A percentile compares a stretch with the other conserved stretches of the same genome.
Conservation (phyloP, 805 yeast species). For the Grigorovia yakushimaensis region DNA sequence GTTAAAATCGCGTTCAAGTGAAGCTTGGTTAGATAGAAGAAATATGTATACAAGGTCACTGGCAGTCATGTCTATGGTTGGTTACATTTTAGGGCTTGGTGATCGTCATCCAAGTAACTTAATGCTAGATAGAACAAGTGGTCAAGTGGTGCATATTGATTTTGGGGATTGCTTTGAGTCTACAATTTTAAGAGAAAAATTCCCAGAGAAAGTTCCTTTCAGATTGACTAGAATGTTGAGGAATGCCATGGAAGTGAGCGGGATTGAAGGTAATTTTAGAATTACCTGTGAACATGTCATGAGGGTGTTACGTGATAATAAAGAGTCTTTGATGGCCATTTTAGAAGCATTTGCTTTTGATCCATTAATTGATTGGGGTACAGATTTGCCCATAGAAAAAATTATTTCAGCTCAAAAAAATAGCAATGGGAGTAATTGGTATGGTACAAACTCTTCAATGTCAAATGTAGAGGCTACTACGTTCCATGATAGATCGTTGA, state of each 20-base stretch:
- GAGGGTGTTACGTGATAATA: constrained; percentile 86
- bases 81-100: constrained; percentile 92
- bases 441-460: no score
- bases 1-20: constrained; percentile 92
- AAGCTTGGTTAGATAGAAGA: constrained; percentile 95
- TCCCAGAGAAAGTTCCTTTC: constrained; percentile 97
- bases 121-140: constrained; percentile 89
- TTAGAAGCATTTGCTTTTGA: constrained; percentile 97
- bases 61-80: constrained; percentile 99
- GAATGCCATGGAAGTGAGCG: constrained; percentile 98
- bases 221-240: constrained; percentile 93
- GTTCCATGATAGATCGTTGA: no score
- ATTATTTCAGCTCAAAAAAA: constrained; percentile 35
- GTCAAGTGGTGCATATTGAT: constrained; percentile 94
- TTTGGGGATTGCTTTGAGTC: constrained; percentile 99
- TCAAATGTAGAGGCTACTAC: no score
- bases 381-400: constrained; percentile 78
- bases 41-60: constrained; percentile 91
- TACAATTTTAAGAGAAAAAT: constrained; percentile 90
- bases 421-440: no score
- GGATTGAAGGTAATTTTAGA: constrained; percentile 94
- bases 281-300: constrained; percentile 96
- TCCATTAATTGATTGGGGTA: constrained; percentile 98
- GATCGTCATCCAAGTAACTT: constrained; percentile 96
- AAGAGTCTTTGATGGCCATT: constrained; percentile 95